phyloP scores from a whole-genome alignment of 495 filamentous ascomycete genomes.

The Glonium stellatum region DNA sequence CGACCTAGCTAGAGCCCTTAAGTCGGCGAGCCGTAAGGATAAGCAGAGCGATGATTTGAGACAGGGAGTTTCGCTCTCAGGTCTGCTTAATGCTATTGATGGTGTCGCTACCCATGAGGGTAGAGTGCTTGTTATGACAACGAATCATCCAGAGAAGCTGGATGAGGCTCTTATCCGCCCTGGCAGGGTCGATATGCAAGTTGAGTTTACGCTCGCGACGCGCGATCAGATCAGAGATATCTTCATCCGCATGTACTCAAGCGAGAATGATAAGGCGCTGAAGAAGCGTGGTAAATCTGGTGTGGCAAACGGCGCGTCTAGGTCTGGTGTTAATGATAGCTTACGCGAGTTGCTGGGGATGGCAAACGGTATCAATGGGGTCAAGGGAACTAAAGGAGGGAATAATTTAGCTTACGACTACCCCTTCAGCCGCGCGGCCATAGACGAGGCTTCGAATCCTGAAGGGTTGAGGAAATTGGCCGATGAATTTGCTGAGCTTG shows the following conservation, averaged over 20 bases:
- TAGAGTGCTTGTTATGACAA: slow-evolving; percentile 76
- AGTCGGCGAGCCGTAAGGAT: slow-evolving; percentile 8
- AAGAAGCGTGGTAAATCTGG: not conserved
- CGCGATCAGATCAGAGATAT: slow-evolving; percentile 20
- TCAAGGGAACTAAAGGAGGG: not conserved
- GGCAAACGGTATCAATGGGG: not conserved
- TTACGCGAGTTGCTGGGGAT: not conserved
- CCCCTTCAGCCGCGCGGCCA: slow-evolving; percentile 2
- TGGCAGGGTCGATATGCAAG: slow-evolving; percentile 67
- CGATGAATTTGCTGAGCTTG: slow-evolving; percentile 49
- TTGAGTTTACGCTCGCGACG: slow-evolving; percentile 53
- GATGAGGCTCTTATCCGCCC: slow-evolving; percentile 71
- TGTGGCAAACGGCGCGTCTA: not conserved
- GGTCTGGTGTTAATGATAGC: not conserved
- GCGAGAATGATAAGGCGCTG: slow-evolving; percentile 3
- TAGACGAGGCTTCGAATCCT: slow-evolving; percentile 8
- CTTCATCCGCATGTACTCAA: slow-evolving; percentile 28
- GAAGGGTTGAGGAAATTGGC: slow-evolving; percentile 42
- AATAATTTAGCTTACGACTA: not conserved
- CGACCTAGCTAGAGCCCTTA: slow-evolving; percentile 11
- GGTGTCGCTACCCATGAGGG: slow-evolving; percentile 78
- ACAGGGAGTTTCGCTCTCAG: slow-evolving; percentile 61
- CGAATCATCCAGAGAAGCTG: slow-evolving; percentile 66
- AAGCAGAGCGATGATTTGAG: slow-evolving; percentile 25
- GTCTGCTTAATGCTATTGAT: slow-evolving; percentile 76